Percentiles rank a stretch among this genome's conserved stretches.
phyloP scores from a whole-genome alignment of 1,284 basidiomycete species.

The Megacollybia platyphylla region DNA sequence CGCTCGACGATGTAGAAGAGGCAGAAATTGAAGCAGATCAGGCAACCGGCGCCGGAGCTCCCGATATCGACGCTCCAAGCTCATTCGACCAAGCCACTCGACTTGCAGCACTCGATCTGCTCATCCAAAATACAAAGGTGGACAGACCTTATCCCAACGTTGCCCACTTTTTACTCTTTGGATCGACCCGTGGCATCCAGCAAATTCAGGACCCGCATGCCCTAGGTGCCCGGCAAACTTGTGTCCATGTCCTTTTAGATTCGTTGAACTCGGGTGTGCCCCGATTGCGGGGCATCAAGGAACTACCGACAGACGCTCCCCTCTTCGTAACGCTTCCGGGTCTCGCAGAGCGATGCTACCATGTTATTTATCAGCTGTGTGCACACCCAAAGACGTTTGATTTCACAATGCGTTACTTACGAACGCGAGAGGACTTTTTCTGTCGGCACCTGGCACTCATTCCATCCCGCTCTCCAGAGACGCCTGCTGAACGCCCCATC shows the following conservation, averaged over 20 bases:
- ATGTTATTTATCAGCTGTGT: constrained; percentile 79
- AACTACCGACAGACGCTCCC: constrained; percentile 29
- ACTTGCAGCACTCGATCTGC: constrained; percentile 73
- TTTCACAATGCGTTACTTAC: constrained; percentile 78
- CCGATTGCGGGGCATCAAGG: constrained; percentile 31
- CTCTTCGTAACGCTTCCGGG: constrained; percentile 63
- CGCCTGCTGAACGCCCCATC: constrained; percentile 41
- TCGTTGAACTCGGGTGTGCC: constrained; percentile 64
- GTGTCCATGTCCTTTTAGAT: constrained; percentile 74
- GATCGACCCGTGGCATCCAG: constrained; percentile 30
- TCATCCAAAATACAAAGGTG: constrained; percentile 69
- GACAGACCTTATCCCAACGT: constrained; percentile 70
- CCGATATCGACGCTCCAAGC: constrained; percentile 32
- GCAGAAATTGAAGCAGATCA: constrained; percentile 49
- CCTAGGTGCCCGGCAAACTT: constrained; percentile 56
- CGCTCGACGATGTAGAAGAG: constrained; percentile 41
- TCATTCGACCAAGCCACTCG: constrained; percentile 60
- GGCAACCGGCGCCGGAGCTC: constrained; percentile 59
- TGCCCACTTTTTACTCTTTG: constrained; percentile 84
- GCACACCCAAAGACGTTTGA: constrained; percentile 76
- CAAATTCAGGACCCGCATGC: constrained; percentile 69
- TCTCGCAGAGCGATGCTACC: constrained; percentile 81
- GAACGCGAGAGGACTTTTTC: constrained; percentile 85
- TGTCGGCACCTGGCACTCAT: constrained; percentile 70
- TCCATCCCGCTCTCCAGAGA: constrained; percentile 46